Evolutionary conservation across 2,329 filamentous ascomycete genomes (phyloP), one percentile per base, ranked within the genome.

Genomic region (Aulographum hederae): DNA sequence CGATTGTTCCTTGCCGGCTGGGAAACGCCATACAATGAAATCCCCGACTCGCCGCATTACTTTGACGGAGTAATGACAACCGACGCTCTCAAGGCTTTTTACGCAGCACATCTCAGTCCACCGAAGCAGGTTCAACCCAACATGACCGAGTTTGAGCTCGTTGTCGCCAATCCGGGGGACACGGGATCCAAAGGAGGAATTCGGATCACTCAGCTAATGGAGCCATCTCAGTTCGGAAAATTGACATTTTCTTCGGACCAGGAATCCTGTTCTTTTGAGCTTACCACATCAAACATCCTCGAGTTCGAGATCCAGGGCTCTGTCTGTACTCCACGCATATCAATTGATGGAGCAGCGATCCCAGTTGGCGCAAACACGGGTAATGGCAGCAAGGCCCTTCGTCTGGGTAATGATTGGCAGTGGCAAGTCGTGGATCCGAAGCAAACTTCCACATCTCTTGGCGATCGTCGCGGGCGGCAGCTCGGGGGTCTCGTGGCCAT

Each of bases 61-160:
- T 69, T 60, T 47, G 59, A 67, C 26, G 63, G 59, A 2, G 51
- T 68, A 5, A 63, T 70, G 58, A 66, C 63, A 3, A 69, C 65
- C 2, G 38, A 50, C 12, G 44, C 52, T 17, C 45, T 73, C 18
- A 44, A 53, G 12, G 40, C 53, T 3, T 71, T 71, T 42, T 68
- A 68, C 34, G 46, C 61, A 14, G 41, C 44, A 6, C 44, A 52
- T 12, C 37, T 46, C 0, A 36, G 4, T 40, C 41, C 3, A 28
- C 45, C 44, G 1, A n/a, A n/a, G n/a, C 36, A 46, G 20, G 36
- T 38, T 4, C 20, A 51, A 15, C 27, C 43, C 8, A 41, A 50
- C 0, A n/a, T n/a, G n/a, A n/a, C n/a, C n/a, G n/a, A n/a, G n/a
- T 71, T 70, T 41, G 54, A 46, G 4, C 43, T 70, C 19, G 51